Conservation (phyloP, 148 eudicot species). For the Euryodendron excelsum region DNA sequence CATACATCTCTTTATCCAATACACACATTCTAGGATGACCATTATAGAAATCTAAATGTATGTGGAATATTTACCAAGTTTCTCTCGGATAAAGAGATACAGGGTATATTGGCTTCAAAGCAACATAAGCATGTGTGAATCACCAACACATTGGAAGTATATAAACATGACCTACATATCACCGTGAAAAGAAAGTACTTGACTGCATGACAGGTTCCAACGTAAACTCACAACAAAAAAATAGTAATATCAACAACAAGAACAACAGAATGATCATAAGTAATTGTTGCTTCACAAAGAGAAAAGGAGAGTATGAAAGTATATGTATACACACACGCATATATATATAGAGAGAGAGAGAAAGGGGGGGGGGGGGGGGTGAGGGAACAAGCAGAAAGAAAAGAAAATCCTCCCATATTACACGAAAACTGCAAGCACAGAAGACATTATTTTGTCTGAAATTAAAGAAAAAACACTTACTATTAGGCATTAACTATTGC, state of each 20-base stretch:
- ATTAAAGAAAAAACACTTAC: neutral
- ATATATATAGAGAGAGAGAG: neutral
- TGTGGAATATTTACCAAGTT: neutral
- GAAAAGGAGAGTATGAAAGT: neutral
- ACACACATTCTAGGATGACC: neutral
- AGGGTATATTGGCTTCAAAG: neutral
- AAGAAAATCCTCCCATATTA: neutral
- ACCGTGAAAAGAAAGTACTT: neutral
- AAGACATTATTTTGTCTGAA: neutral
- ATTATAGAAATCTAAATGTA: neutral
- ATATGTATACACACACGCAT: neutral
- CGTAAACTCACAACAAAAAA: neutral
- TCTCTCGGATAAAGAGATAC: neutral
- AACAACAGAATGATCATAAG: neutral
- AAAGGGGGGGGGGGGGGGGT: too few species aligned
- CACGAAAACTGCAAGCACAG: neutral
- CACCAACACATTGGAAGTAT: neutral
- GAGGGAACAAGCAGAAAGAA: neutral
- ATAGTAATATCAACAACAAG: neutral
- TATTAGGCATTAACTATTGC: neutral
- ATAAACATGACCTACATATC: neutral
- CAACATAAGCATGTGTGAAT: neutral
- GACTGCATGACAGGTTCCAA: neutral
- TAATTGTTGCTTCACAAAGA: neutral
- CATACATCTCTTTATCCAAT: neutral